Evolutionary conservation across 1,284 basidiomycete species (phyloP).

Genomic region (Ganoderma boninense): DNA sequence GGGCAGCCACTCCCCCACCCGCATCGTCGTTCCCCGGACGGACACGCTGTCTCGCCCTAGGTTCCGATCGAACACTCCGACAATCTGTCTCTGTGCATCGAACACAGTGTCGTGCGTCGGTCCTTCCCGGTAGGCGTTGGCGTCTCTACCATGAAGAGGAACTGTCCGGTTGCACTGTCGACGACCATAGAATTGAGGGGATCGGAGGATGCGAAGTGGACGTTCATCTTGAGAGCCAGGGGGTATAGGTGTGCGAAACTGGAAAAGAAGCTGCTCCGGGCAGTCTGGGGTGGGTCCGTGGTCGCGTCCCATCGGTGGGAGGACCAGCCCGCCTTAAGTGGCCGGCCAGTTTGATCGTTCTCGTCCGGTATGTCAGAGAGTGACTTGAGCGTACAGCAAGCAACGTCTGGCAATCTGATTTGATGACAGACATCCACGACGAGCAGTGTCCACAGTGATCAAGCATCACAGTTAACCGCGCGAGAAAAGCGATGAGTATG

Average conservation of each 20-base stretch:
- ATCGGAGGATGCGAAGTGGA: conserved; percentile 3
- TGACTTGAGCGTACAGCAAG: background rate
- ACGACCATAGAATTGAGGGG: conserved; percentile 7
- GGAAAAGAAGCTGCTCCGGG: background rate
- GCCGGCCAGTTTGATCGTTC: background rate
- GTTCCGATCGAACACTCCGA: background rate
- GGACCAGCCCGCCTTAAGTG: background rate
- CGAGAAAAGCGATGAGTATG: background rate
- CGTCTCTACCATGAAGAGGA: background rate
- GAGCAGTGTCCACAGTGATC: background rate
- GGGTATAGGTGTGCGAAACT: background rate
- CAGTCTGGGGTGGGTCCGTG: background rate
- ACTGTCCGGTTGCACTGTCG: background rate
- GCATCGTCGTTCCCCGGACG: background rate
- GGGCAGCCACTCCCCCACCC: background rate
- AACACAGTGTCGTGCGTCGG: background rate
- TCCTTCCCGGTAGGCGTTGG: background rate
- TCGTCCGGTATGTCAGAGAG: background rate
- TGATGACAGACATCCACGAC: background rate
- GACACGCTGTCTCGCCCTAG: background rate
- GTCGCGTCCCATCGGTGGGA: background rate
- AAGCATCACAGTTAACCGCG: background rate
- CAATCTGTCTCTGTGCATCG: background rate
- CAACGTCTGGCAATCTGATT: background rate
- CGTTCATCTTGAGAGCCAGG: conserved; percentile 3